These are phyloP conservation scores for Dryas integrifolia DNA, from an alignment of 331 rosid species.

Conservation along the genomic window DNA sequence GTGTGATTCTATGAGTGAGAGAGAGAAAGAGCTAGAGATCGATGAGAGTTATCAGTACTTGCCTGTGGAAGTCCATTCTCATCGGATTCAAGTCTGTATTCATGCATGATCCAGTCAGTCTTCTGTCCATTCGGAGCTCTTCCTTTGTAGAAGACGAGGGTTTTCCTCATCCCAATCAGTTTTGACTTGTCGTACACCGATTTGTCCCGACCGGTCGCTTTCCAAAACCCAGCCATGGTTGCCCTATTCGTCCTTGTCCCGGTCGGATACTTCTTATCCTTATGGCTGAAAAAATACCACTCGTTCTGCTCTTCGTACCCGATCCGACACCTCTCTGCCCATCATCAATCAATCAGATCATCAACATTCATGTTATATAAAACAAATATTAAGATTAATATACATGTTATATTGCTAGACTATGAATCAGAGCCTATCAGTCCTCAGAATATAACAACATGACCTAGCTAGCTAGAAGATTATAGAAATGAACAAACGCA, in stretches of 20 bases:
- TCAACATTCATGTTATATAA: neutral
- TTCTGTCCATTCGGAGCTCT: slow-evolving; percentile 97
- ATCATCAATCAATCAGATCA: slow-evolving; percentile 6
- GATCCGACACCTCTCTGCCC: slow-evolving; percentile 80
- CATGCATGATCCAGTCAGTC: slow-evolving; percentile 97
- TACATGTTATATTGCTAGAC: too few relatives aligned
- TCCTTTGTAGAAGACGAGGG: slow-evolving; percentile 93
- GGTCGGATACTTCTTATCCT: slow-evolving; percentile 81
- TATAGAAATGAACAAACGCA: neutral
- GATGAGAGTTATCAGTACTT: slow-evolving; percentile 23
- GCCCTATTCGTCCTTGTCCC: slow-evolving; percentile 94
- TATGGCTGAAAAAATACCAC: slow-evolving; percentile 97
- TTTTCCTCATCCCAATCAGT: slow-evolving; percentile 93
- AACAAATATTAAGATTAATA: neutral
- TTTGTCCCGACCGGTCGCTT: slow-evolving; percentile 95
- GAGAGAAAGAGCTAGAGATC: slow-evolving; percentile 6
- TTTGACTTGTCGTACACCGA: slow-evolving; percentile 71
- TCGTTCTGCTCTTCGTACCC: slow-evolving; percentile 93
- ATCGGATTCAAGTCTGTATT: slow-evolving; percentile 77
- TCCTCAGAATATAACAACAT: too few relatives aligned
- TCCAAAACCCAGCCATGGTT: slow-evolving; percentile 94
- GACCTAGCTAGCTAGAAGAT: too few relatives aligned
- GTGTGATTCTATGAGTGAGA: neutral
- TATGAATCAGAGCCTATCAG: too few relatives aligned
- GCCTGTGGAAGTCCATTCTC: slow-evolving; percentile 91